Evolutionary conservation across 768 basidiomycete species (phyloP).

Genomic region (Trametes gibbosa): DNA sequence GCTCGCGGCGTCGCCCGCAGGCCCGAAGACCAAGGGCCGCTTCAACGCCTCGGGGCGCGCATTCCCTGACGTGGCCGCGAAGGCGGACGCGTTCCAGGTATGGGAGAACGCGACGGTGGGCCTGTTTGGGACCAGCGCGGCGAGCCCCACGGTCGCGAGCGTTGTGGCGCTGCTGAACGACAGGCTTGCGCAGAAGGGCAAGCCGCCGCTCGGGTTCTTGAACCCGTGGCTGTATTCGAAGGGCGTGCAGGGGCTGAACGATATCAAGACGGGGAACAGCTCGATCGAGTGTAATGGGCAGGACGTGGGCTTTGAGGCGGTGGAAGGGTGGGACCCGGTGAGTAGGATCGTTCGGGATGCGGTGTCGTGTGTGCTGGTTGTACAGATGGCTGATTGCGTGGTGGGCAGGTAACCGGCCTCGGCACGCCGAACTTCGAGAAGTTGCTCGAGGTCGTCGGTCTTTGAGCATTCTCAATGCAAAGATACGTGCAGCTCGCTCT

Average conservation of each 20-base stretch:
- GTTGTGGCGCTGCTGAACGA: conserved; percentile 36
- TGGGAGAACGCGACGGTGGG: conserved; percentile 13
- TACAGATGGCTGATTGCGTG: neutral
- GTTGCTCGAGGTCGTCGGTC: neutral
- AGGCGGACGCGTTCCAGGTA: conserved; percentile 33
- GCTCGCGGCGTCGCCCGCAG: no score
- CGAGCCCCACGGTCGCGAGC: conserved; percentile 34
- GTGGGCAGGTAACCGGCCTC: conserved; percentile 28
- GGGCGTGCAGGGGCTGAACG: conserved; percentile 28
- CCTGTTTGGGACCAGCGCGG: conserved; percentile 33
- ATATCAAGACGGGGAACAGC: conserved; percentile 33
- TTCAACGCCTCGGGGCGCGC: conserved; percentile 39
- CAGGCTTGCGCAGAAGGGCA: conserved; percentile 28
- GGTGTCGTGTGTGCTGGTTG: neutral
- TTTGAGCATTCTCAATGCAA: neutral
- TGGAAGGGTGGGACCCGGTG: conserved; percentile 31
- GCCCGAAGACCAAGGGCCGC: conserved; percentile 44
- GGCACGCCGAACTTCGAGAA: conserved; percentile 30
- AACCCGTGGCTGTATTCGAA: conserved; percentile 36
- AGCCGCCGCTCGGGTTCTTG: conserved; percentile 33
- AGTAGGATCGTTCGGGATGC: conserved; percentile 13
- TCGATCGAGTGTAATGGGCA: conserved; percentile 36
- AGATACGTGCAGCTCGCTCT: no score
- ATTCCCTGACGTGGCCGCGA: conserved; percentile 48
- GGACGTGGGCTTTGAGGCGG: conserved; percentile 34